Evolutionary conservation across 768 basidiomycete species (phyloP).

Genomic region (Mycena vulgaris): DNA sequence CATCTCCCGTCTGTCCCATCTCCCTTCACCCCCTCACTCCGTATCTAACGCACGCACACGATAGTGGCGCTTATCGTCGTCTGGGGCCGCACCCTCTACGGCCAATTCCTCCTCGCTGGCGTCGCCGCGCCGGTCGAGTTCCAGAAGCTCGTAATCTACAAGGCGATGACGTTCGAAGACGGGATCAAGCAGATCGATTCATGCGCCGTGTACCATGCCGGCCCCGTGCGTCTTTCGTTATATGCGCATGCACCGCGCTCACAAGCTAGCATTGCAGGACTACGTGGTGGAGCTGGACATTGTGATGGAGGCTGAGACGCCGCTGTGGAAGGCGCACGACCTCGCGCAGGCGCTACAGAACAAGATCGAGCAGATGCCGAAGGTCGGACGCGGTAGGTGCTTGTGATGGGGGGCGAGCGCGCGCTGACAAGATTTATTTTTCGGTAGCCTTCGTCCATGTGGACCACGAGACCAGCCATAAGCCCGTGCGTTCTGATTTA

Average conservation of each 20-base stretch:
- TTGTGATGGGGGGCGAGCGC: neutral
- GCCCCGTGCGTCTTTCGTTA: conserved; percentile 38
- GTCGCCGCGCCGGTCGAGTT: conserved; percentile 75
- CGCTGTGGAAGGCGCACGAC: conserved; percentile 70
- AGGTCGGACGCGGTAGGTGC: conserved; percentile 60
- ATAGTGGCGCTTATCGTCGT: conserved; percentile 63
- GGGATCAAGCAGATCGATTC: conserved; percentile 73
- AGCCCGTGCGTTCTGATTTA: conserved; percentile 26
- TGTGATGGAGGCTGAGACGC: conserved; percentile 72
- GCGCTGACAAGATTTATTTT: neutral
- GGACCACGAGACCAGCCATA: conserved; percentile 72
- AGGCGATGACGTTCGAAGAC: conserved; percentile 73
- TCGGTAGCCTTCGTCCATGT: conserved; percentile 70
- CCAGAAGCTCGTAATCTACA: conserved; percentile 74
- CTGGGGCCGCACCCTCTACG: conserved; percentile 65
- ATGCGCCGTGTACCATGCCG: conserved; percentile 73
- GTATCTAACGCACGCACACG: conserved; percentile 44
- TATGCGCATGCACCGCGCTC: neutral
- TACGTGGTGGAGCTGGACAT: conserved; percentile 78
- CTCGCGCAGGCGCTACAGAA: conserved; percentile 65
- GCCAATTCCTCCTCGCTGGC: conserved; percentile 73
- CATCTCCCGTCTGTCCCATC: conserved; percentile 43
- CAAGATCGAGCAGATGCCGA: conserved; percentile 71
- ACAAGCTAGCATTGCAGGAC: conserved; percentile 49
- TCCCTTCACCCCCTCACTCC: neutral